phyloP scores from a whole-genome alignment of 805 yeast genomes.

The Lipomyces orientalis region DNA sequence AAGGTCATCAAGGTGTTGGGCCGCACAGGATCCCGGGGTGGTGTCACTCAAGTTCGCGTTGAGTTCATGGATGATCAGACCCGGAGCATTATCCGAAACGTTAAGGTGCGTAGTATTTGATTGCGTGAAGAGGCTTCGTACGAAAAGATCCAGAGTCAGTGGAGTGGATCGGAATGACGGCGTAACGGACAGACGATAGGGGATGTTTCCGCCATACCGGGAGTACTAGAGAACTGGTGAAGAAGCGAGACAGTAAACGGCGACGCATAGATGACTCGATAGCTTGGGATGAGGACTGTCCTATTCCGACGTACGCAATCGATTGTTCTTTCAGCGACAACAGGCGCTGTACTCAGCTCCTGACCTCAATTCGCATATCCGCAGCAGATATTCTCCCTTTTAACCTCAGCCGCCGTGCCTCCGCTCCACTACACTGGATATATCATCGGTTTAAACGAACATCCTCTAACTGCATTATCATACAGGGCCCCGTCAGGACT shows the following conservation, averaged over 20 bases:
- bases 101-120: slow-evolving; percentile 48
- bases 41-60: slow-evolving; percentile 95
- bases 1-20: slow-evolving; percentile 99
- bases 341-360: too few species aligned
- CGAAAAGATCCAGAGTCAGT: not conserved
- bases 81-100: slow-evolving; percentile 97
- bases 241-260: too few species aligned
- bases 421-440: not conserved
- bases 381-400: not conserved
- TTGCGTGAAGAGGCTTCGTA: not conserved
- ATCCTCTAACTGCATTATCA: not conserved
- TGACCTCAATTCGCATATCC: not conserved
- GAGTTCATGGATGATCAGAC: slow-evolving; percentile 94
- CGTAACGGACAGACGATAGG: not conserved
- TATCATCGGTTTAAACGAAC: not conserved
- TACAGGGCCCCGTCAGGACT: slow-evolving; percentile 92
- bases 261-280: too few species aligned
- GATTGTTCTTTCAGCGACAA: too few species aligned
- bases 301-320: too few species aligned
- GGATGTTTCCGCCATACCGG: not conserved
- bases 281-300: not conserved
- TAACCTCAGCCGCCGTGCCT: not conserved
- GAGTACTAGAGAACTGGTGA: not conserved
- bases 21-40: slow-evolving; percentile 99
- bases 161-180: not conserved